Base-by-base conservation (phyloP, 192 early-diverging fungal species). In the Gonapodya prolifera region DNA sequence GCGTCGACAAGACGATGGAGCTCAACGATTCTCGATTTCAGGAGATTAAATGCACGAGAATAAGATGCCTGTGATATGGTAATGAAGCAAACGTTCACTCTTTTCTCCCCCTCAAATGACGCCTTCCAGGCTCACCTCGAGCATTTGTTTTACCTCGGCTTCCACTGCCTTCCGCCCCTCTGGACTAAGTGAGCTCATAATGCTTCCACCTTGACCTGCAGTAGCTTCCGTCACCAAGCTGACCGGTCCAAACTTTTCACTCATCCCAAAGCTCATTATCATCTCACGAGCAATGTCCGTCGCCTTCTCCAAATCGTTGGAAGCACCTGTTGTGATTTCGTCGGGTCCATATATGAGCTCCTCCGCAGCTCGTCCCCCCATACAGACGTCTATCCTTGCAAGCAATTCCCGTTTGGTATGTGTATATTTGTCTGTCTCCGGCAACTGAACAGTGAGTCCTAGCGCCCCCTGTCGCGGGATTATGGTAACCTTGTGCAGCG, bases 301-400 rank as follows among this genome's bases (percentile, higher is more conserved):
- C 16, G 97, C 98, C 45, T 94, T 90, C 36, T 91, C 85, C 82
- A 99, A 88, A 85, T 99, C 98, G 78, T 89, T 93, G 71, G 91
- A 90, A 32, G 95, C 94, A 2, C 98, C 98, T 30, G 95, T 94
- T 0, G 98, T 96, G 13, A 98, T 94, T 81, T 95, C 92, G 18
- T 98, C 96, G 0, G 86, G 71, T 2, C 97, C 97, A 87, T 91
- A 98, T n/a, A 98, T 92, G 77, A 99, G 86, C 81, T 98, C 96
- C 79, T 99, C 98, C 0, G 97, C 98, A 0, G 93, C 95, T 1
- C 97, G 89, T n/a, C 98, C 98, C 35, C 97, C 98, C 96, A 99
- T 96, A 79, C 91, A 93, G 18, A 99, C 96, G 84, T 99, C 97
- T 34, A 98, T 83, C 80, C 91, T 86, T 30, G 34, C 69, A 17